phyloP scores from a whole-genome alignment of 2,329 filamentous ascomycete genomes.

The Tolypocladium album region DNA sequence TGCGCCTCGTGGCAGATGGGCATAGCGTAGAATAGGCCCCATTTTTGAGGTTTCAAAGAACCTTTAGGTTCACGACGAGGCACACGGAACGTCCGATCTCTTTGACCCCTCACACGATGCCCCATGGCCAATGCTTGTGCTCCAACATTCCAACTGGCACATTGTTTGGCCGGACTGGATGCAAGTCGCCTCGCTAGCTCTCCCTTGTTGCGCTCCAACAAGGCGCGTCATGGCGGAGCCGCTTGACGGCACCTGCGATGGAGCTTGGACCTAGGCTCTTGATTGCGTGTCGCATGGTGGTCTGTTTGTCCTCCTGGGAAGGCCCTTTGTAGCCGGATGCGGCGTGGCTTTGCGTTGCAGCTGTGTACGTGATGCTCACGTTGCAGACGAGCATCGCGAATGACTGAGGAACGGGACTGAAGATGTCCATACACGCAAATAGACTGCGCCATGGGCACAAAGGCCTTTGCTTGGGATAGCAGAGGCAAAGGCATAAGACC shows the following conservation, averaged over 20 bases:
- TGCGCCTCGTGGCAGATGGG: neutral
- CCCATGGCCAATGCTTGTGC: neutral
- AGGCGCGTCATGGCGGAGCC: conserved; percentile 5
- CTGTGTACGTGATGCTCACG: conserved; percentile 13
- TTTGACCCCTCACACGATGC: neutral
- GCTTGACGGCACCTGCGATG: conserved; percentile 5
- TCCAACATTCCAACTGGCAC: conserved; percentile 2
- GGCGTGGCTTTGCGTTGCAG: conserved; percentile 7
- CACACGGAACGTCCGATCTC: neutral
- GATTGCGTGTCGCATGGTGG: conserved; percentile 5
- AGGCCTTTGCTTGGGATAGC: neutral
- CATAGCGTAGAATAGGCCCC: neutral
- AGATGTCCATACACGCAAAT: conserved; percentile 4
- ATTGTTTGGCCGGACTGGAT: neutral
- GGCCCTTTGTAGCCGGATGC: conserved; percentile 9
- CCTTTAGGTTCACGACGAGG: neutral
- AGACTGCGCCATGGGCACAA: conserved; percentile 2
- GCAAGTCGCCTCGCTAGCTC: conserved; percentile 1
- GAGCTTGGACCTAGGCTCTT: neutral
- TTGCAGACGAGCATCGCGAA: conserved; percentile 5
- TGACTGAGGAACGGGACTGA: neutral
- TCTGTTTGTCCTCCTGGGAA: conserved; percentile 2
- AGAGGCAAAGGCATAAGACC: conserved; percentile 3
- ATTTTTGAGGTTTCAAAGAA: conserved; percentile 1
- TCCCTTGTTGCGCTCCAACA: conserved; percentile 6